Evolutionary conservation across 2,329 filamentous ascomycete genomes (phyloP).

Genomic region (Phaeomoniella chlamydospora): DNA sequence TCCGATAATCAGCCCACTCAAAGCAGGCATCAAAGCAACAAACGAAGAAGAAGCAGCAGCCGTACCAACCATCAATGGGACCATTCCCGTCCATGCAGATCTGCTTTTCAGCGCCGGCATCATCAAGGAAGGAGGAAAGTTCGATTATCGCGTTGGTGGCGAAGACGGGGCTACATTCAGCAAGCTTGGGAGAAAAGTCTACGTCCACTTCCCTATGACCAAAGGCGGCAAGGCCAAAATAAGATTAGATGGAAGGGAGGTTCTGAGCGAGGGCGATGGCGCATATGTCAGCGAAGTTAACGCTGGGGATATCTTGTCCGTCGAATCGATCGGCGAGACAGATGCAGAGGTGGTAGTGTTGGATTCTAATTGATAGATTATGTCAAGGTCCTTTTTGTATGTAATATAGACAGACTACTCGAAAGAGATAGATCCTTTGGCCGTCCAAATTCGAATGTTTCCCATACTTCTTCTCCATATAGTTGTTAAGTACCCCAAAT

Average conservation of each 20-base stretch:
- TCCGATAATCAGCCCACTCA: constrained; percentile 60
- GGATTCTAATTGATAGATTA: constrained; percentile 41
- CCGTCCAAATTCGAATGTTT: too few relatives aligned
- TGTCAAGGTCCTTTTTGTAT: too few relatives aligned
- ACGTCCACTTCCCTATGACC: constrained; percentile 67
- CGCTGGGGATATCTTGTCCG: constrained; percentile 46
- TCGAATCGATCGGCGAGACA: constrained; percentile 54
- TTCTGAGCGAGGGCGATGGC: constrained; percentile 65
- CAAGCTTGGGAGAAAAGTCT: constrained; percentile 52
- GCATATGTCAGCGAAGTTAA: constrained; percentile 56
- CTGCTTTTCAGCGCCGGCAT: constrained; percentile 70
- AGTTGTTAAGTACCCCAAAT: too few relatives aligned
- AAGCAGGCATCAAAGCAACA: constrained; percentile 49
- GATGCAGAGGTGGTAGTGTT: constrained; percentile 58
- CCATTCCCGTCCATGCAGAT: constrained; percentile 74
- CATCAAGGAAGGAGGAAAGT: constrained; percentile 48
- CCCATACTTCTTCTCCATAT: too few relatives aligned
- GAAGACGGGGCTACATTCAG: constrained; percentile 16
- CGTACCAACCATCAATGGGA: constrained; percentile 45
- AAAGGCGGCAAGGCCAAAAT: constrained; percentile 62
- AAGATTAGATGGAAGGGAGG: constrained; percentile 48
- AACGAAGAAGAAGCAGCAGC: constrained; percentile 48
- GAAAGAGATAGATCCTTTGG: too few relatives aligned
- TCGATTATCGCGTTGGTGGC: constrained; percentile 59
- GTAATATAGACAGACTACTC: too few relatives aligned